These are phyloP conservation scores for Earliella scabrosa DNA, from an alignment of 1,284 basidiomycete species.

Conservation along the genomic window DNA sequence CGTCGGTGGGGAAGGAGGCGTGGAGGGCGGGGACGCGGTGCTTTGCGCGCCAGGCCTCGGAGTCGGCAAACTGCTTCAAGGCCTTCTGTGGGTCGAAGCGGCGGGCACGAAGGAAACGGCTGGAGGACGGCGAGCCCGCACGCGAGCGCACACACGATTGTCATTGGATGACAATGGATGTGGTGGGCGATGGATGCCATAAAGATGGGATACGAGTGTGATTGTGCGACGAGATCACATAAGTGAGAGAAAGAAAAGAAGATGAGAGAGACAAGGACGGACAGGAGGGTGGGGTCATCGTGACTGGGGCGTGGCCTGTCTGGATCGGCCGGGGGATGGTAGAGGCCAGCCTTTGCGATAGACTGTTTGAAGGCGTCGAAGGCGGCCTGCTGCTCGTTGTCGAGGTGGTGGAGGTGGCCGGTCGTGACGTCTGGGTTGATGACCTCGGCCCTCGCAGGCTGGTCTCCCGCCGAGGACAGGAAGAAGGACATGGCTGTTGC, in stretches of 20 bases:
- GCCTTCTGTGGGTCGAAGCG: slow-evolving; percentile 66
- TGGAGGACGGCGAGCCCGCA: slow-evolving; percentile 35
- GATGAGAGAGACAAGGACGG: slow-evolving; percentile 29
- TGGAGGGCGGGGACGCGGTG: slow-evolving; percentile 67
- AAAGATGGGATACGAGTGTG: neutral
- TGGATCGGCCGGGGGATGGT: slow-evolving; percentile 39
- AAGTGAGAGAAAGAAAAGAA: neutral
- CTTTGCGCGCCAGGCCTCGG: slow-evolving; percentile 67
- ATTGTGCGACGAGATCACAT: neutral
- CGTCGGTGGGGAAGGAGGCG: slow-evolving; percentile 56
- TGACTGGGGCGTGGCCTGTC: slow-evolving; percentile 48
- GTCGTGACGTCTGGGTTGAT: slow-evolving; percentile 39
- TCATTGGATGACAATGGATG: too few relatives aligned
- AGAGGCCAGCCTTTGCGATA: slow-evolving; percentile 53
- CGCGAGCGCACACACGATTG: too few relatives aligned
- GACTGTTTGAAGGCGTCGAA: slow-evolving; percentile 56
- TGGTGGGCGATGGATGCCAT: too few relatives aligned
- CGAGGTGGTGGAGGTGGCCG: slow-evolving; percentile 60
- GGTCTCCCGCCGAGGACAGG: slow-evolving; percentile 10
- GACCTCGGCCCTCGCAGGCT: slow-evolving; percentile 18
- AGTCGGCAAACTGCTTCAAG: slow-evolving; percentile 66
- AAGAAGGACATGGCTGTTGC: slow-evolving; percentile 22
- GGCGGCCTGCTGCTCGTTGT: slow-evolving; percentile 48
- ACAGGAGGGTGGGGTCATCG: slow-evolving; percentile 73
- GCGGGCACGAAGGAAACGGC: slow-evolving; percentile 78